Evolutionary conservation across 2,329 filamentous ascomycete species (phyloP).

Genomic region (Pseudovirgaria hyperparasitica): DNA sequence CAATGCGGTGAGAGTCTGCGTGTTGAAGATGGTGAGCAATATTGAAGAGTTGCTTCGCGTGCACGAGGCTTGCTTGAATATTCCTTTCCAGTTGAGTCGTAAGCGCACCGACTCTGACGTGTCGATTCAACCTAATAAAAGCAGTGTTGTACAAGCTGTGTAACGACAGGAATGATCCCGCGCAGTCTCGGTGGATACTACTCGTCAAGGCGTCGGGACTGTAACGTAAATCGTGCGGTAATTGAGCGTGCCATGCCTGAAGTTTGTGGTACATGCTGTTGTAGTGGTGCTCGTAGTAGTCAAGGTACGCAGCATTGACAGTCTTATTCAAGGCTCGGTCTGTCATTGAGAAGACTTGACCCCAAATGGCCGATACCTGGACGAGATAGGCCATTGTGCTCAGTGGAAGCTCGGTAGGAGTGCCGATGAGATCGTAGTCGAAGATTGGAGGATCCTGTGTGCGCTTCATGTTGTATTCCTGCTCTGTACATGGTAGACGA

Average conservation of each 20-base stretch:
- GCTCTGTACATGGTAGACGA: slow-evolving; percentile 49
- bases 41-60: slow-evolving; percentile 16
- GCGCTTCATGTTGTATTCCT: slow-evolving; percentile 48
- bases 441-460: slow-evolving; percentile 49
- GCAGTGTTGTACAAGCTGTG: slow-evolving; percentile 55
- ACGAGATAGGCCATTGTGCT: slow-evolving; percentile 47
- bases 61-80: slow-evolving; percentile 15
- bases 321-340: slow-evolving; percentile 38
- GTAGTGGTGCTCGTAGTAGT: slow-evolving; percentile 39
- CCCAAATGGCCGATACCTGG: slow-evolving; percentile 53
- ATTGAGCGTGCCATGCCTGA: slow-evolving; percentile 43
- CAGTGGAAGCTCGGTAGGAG: slow-evolving; percentile 20
- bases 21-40: slow-evolving; percentile 20
- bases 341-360: slow-evolving; percentile 47
- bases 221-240: slow-evolving; percentile 45
- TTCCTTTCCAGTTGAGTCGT: slow-evolving; percentile 19
- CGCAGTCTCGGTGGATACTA: slow-evolving; percentile 39
- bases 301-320: slow-evolving; percentile 29
- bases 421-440: slow-evolving; percentile 36
- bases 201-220: slow-evolving; percentile 44
- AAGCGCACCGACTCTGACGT: slow-evolving; percentile 26
- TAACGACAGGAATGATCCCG: slow-evolving; percentile 49
- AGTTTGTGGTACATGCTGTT: slow-evolving; percentile 39
- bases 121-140: slow-evolving; percentile 52
- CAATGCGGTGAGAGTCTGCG: slow-evolving; percentile 14